phyloP scores from a whole-genome alignment of 352 stramenopile species.

The Pythium monospermum region DNA sequence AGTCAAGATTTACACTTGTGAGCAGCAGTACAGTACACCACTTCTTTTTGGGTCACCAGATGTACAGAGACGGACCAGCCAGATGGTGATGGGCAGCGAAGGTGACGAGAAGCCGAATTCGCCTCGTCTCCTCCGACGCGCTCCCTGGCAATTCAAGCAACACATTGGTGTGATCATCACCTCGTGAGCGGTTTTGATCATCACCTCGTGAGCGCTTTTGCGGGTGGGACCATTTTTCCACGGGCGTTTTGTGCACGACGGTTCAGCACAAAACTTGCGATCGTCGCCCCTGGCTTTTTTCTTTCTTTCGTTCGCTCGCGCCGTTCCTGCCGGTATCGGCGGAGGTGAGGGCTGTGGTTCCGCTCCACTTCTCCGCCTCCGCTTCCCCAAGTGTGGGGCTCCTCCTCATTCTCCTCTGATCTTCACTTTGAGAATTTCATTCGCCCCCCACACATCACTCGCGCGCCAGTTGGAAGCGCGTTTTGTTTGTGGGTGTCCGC shows the following conservation, averaged over 20 bases:
- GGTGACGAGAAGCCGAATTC: background rate
- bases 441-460: constrained; percentile 26
- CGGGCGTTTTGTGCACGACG: constrained; percentile 4
- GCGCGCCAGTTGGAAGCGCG: constrained; percentile 16
- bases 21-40: no score
- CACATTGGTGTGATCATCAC: background rate
- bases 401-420: background rate
- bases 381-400: background rate
- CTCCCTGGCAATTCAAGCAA: constrained; percentile 17
- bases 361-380: constrained; percentile 6
- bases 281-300: constrained; percentile 19
- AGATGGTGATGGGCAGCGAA: no score
- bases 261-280: constrained; percentile 20
- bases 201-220: background rate
- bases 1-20: no score
- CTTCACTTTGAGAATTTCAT: constrained; percentile 46
- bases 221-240: no score
- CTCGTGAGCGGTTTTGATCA: background rate
- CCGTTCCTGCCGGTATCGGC: background rate
- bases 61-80: no score
- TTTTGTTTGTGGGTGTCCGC: constrained; percentile 15
- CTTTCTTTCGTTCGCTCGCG: constrained; percentile 13
- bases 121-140: constrained; percentile 14
- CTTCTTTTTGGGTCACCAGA: no score
- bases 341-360: constrained; percentile 9